Conservation (phyloP, 2,329 filamentous ascomycete species). For the Exserohilum turcica region DNA sequence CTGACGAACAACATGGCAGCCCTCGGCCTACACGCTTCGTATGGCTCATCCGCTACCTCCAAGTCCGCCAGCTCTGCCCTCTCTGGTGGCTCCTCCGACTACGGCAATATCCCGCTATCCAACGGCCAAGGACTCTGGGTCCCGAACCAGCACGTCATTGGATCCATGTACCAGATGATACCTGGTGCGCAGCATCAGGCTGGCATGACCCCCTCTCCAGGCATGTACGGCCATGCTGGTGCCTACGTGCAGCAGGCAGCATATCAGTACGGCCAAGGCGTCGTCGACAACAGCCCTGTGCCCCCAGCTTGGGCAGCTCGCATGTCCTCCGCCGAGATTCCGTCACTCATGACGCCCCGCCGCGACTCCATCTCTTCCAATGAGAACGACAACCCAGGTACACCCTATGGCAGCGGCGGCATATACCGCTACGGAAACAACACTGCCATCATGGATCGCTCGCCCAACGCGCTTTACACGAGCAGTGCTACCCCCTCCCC, state of each 20-base stretch:
- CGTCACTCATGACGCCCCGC: slow-evolving; percentile 57
- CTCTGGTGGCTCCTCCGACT: slow-evolving; percentile 43
- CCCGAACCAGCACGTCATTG: slow-evolving; percentile 44
- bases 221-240: slow-evolving; percentile 54
- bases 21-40: slow-evolving; percentile 44
- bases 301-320: slow-evolving; percentile 53
- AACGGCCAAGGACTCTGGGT: slow-evolving; percentile 49
- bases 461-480: slow-evolving; percentile 55
- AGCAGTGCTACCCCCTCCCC: slow-evolving; percentile 57
- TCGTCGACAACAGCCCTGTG: slow-evolving; percentile 54
- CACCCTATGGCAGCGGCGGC: slow-evolving; percentile 52
- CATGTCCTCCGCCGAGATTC: slow-evolving; percentile 54
- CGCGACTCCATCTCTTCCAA: slow-evolving; percentile 59
- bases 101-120: slow-evolving; percentile 38
- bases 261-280: slow-evolving; percentile 53
- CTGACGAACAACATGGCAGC: slow-evolving; percentile 45
- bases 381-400: slow-evolving; percentile 58
- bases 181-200: slow-evolving; percentile 39
- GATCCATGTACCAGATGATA: slow-evolving; percentile 44
- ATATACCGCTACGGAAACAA: slow-evolving; percentile 53
- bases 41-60: slow-evolving; percentile 37
- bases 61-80: slow-evolving; percentile 42
- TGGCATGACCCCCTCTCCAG: slow-evolving; percentile 42
- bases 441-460: slow-evolving; percentile 56
- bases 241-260: slow-evolving; percentile 51